Conservation (phyloP, 805 yeast genomes). For the Blastobotrys parvus region DNA sequence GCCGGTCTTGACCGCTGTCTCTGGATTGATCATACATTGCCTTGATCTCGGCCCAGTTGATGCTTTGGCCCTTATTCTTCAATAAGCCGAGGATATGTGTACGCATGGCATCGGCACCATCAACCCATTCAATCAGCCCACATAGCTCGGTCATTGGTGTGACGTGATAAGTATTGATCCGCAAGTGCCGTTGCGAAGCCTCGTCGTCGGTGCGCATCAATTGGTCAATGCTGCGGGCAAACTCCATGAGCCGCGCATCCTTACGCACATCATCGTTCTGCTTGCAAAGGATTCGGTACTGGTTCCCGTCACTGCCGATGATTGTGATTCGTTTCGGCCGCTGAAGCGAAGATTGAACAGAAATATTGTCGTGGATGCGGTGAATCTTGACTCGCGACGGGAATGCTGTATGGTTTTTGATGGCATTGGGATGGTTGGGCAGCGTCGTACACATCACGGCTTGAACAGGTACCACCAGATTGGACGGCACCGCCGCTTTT, state of each 20-base stretch:
- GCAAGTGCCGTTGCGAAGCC: conserved; percentile 61
- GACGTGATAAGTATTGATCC: conserved; percentile 78
- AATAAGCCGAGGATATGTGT: conserved; percentile 44
- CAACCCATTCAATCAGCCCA: conserved; percentile 90
- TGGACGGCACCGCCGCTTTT: conserved; percentile 34
- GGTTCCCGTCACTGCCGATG: conserved; percentile 68
- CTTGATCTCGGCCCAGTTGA: conserved; percentile 23
- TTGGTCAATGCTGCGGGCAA: conserved; percentile 78
- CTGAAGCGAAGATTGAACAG: conserved; percentile 73
- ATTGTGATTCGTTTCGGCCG: conserved; percentile 73
- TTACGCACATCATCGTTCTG: conserved; percentile 87
- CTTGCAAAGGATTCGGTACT: conserved; percentile 72
- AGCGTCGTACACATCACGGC: conserved; percentile 59
- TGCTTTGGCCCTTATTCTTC: conserved; percentile 32
- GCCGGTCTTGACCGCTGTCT: conserved; percentile 27
- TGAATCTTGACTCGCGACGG: conserved; percentile 22
- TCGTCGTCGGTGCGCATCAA: conserved; percentile 58
- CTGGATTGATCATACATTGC: conserved; percentile 17
- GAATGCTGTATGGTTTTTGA: conserved; percentile 39
- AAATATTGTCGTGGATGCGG: conserved; percentile 58
- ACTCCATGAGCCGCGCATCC: conserved; percentile 90
- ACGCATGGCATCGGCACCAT: conserved; percentile 63
- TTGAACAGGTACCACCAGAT: conserved; percentile 66
- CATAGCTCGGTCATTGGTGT: conserved; percentile 76
- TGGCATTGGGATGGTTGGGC: conserved; percentile 41